phyloP scores from a whole-genome alignment of 441 rosid genomes.

The Raphanus hybrid region DNA sequence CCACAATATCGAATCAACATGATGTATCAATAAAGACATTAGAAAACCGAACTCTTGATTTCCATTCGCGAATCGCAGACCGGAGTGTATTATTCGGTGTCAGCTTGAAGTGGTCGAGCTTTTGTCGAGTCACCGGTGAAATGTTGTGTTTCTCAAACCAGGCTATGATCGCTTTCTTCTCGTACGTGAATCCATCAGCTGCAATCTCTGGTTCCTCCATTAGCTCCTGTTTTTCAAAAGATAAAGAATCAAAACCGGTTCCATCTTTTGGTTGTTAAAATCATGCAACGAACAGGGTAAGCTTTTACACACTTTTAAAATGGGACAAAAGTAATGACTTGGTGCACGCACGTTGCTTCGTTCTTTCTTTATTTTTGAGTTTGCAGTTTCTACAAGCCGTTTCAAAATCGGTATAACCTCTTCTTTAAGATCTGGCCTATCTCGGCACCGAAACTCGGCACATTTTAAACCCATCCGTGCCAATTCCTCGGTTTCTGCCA shows the following conservation, averaged over 20 bases:
- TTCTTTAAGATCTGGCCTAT: conserved; percentile 80
- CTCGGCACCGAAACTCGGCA: conserved; percentile 77
- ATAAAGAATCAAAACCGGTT: conserved; percentile 3
- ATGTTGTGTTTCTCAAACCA: conserved; percentile 78
- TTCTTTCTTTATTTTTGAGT: conserved; percentile 54
- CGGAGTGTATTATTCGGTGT: conserved; percentile 74
- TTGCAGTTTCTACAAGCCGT: conserved; percentile 62
- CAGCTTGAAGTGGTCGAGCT: conserved; percentile 56
- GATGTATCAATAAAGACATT: conserved; percentile 22
- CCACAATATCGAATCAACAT: conserved; percentile 13
- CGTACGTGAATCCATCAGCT: conserved; percentile 88
- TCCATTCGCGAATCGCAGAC: conserved; percentile 85
- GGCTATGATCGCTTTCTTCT: conserved; percentile 72
- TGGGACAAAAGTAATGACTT: conserved; percentile 86
- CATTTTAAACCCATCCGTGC: conserved; percentile 73
- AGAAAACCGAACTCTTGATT: conserved; percentile 52
- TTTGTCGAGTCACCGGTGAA: conserved; percentile 74
- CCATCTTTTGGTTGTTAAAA: neutral
- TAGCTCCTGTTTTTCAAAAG: conserved; percentile 58
- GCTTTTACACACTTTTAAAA: conserved; percentile 53
- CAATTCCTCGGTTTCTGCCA: conserved; percentile 73
- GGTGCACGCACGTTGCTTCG: conserved; percentile 56
- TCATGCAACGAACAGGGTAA: neutral
- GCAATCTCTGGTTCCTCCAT: conserved; percentile 89
- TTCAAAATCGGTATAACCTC: conserved; percentile 79